A percentile compares a stretch with the other conserved stretches of the same genome.
Conservation (phyloP, 352 stramenopile genomes). For the Peronospora farinosa region DNA sequence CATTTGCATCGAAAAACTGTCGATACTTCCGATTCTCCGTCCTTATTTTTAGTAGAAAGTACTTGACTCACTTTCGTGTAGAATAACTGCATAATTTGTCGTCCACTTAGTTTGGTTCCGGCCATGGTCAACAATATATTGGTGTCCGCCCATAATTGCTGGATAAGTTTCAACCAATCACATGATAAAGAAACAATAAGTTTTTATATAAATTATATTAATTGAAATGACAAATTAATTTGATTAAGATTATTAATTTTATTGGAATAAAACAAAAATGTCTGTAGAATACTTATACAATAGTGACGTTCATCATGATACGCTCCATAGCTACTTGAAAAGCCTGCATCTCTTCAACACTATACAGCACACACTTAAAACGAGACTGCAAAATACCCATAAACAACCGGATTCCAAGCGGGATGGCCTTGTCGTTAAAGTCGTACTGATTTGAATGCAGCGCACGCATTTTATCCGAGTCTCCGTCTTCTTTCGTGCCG, state of each 20-base stretch:
- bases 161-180: slow-evolving; percentile 13
- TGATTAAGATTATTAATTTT: too few relatives aligned
- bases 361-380: slow-evolving; percentile 61
- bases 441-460: slow-evolving; percentile 79
- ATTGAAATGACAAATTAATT: too few relatives aligned
- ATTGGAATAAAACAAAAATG: neutral
- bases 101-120: slow-evolving; percentile 29
- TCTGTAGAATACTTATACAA: slow-evolving; percentile 27
- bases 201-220: too few relatives aligned
- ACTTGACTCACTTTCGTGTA: slow-evolving; percentile 29
- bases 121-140: slow-evolving; percentile 15
- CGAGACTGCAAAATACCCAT: slow-evolving; percentile 64
- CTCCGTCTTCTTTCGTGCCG: slow-evolving; percentile 62
- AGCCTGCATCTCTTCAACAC: slow-evolving; percentile 58
- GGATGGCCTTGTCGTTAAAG: slow-evolving; percentile 82
- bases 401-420: slow-evolving; percentile 78
- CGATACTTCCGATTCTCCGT: slow-evolving; percentile 8
- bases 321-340: slow-evolving; percentile 77
- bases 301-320: slow-evolving; percentile 40
- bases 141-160: slow-evolving; percentile 3
- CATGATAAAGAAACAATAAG: too few relatives aligned
- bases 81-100: slow-evolving; percentile 47
- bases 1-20: slow-evolving; percentile 54
- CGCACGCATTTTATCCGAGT: slow-evolving; percentile 47
- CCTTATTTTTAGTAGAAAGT: neutral